Evolutionary conservation across 2,329 filamentous ascomycete species (phyloP), one percentile per base, ranked within the genome.

Genomic region (Coniella lustricola): DNA sequence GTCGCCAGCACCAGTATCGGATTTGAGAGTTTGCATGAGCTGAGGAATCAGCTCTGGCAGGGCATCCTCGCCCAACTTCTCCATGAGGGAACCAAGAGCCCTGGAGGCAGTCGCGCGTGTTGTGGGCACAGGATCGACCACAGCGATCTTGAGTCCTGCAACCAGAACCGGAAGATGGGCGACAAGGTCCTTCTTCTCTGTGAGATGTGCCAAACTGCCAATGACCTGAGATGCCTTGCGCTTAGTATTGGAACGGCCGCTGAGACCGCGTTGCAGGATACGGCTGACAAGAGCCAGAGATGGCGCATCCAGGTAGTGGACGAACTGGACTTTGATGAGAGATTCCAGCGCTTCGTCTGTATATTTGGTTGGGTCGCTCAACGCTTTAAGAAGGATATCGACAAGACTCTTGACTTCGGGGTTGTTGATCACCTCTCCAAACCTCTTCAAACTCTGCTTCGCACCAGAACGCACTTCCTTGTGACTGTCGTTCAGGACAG

Each of bases 371-470:
- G 93, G 90, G 64, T 98, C 93, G 60, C 93, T 98, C 51, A 98
- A 80, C 54, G 93, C 94, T 69, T 96, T 97, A 58, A 98, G 82
- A 31, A 98, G 78, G 49, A 96, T 86, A 59, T 85, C 84, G 50
- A 97, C 91, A 13, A 97, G 76, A 55, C 84, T 81, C 77, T 96
- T 96, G 62, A 98, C 88, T 67, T 98, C 93, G 3, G 93, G 93
- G 65, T 98, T 98, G 66, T 79, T 94, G 65, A 98, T 98, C 57
- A 98, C 94, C 66, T 98, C 94, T 56, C 94, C 93, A 64, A 98
- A 98, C 49, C 93, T 85, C 71, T 98, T 95, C 70, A 98, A 75
- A 70, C 90, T 95, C 68, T 91, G 84, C 67, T 98, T 98, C 7
- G 93, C 93, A 18, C 89, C 90, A 38, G 82, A 74, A 52, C 93